Evolutionary conservation across 345 rosid species (phyloP), one percentile per base, ranked within the genome.

Genomic region (Brassica carinata): DNA sequence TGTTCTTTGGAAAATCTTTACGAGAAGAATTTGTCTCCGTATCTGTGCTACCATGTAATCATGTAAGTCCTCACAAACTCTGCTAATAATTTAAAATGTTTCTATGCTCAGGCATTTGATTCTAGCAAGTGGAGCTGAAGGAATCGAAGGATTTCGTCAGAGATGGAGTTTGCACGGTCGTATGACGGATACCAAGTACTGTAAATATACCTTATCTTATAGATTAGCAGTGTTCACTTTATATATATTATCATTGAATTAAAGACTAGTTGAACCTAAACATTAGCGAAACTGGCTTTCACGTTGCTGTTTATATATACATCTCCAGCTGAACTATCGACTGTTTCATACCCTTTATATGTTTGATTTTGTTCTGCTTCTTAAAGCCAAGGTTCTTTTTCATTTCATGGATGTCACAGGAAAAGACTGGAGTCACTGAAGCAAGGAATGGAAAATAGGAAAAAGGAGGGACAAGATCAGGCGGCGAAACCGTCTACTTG

Each of bases 131-230:
- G 98, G 96, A 85, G 72, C 87, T 72, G 90, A 93, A 87, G 99
- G 96, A 70, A 84, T 88, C 59, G 94, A 90, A 68, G 99, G 99
- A 80, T 96, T 90, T 84, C 97, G 90, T 34, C 91, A 84, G 85
- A 89, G 99, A 75, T 96, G 98, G 99, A 90, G 99, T 83, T 82
- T 96, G 81, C 99, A 96, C 51, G 99, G 99, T 68, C 91, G 86
- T 31, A 91, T 93, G 81, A 85, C 94, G 1, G 96, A 96, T 82
- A 85, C 88, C 80, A 93, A 88, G 96, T 91, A 90, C 84, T 78
- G 74, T 83, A 70, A 30, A 36, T 3, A 11, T 26, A 26, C 65
- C 31, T 26, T 36, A 66, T 53, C 58, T 71, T 19, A 14, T 65
- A 74, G 31, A 33, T 26, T 27, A 43, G 7, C 31, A 14, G 69